Evolutionary conservation across 208 protist genomes (phyloP).

Genomic region (Crithidia sp.): DNA sequence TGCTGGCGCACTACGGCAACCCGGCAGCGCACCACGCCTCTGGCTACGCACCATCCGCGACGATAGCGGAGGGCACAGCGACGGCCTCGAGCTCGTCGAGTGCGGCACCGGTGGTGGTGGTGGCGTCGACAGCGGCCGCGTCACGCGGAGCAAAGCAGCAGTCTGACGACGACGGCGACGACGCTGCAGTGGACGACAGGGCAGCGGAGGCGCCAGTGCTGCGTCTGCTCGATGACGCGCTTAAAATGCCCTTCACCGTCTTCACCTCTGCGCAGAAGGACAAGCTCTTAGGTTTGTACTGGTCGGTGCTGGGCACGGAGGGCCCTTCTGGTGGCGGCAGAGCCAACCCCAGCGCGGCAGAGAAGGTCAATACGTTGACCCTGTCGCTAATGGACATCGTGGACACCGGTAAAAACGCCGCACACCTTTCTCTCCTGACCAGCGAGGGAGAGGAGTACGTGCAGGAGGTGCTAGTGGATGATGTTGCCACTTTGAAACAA

Average conservation of each 20-base stretch:
- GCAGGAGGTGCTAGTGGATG: conserved; percentile 24
- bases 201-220: conserved; percentile 35
- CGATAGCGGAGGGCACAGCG: background rate
- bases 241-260: conserved; percentile 66
- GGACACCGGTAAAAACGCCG: conserved; percentile 8
- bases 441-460: conserved; percentile 38
- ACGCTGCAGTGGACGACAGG: conserved; percentile 1
- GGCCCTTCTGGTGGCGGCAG: background rate
- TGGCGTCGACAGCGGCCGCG: too few species aligned
- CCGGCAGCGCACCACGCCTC: conserved; percentile 25
- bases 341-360: background rate
- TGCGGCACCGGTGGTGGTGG: background rate
- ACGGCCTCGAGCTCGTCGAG: background rate
- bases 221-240: conserved; percentile 49
- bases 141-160: background rate
- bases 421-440: conserved; percentile 27
- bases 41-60: background rate
- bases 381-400: conserved; percentile 43
- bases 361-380: background rate
- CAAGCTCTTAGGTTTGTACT: conserved; percentile 47
- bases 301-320: conserved; percentile 38
- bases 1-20: conserved; percentile 53
- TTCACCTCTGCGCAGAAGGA: conserved; percentile 57
- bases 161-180: background rate
- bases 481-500: conserved; percentile 13